phyloP scores from a whole-genome alignment of 345 rosid species.

The Abelmoschus esculentus region DNA sequence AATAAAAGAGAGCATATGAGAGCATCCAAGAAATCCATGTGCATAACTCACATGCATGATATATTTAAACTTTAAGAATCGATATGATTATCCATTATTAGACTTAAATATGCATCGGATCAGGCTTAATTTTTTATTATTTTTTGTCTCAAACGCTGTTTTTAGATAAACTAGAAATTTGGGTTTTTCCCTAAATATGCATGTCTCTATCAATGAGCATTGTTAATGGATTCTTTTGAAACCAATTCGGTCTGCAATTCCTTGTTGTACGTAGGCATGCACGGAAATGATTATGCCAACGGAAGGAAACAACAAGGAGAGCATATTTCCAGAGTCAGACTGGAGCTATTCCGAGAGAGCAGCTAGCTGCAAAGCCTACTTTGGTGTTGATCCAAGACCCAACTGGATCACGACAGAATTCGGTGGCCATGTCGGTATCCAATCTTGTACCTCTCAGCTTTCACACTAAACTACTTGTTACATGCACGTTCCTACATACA shows the following conservation, averaged over 20 bases:
- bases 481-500: background rate
- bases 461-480: background rate
- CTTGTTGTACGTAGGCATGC: slow-evolving; percentile 35
- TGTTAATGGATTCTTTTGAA: too few species aligned
- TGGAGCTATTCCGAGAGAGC: slow-evolving; percentile 23
- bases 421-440: slow-evolving; percentile 45
- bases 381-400: slow-evolving; percentile 32
- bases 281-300: slow-evolving; percentile 58
- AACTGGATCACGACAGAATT: slow-evolving; percentile 43
- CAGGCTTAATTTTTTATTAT: too few species aligned
- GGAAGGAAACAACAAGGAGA: slow-evolving; percentile 27
- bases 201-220: too few species aligned
- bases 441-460: background rate
- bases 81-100: background rate
- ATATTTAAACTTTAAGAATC: background rate
- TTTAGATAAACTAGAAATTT: too few species aligned
- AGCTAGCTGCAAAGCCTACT: slow-evolving; percentile 3
- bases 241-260: too few species aligned
- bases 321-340: slow-evolving; percentile 36
- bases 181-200: too few species aligned
- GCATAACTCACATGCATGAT: background rate
- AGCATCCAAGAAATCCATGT: background rate
- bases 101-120: background rate
- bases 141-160: too few species aligned
- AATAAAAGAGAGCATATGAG: background rate